Percentiles rank a stretch among this genome's conserved stretches.
phyloP scores from a whole-genome alignment of 1,139 yeast genomes.

The Pichia sp. region DNA sequence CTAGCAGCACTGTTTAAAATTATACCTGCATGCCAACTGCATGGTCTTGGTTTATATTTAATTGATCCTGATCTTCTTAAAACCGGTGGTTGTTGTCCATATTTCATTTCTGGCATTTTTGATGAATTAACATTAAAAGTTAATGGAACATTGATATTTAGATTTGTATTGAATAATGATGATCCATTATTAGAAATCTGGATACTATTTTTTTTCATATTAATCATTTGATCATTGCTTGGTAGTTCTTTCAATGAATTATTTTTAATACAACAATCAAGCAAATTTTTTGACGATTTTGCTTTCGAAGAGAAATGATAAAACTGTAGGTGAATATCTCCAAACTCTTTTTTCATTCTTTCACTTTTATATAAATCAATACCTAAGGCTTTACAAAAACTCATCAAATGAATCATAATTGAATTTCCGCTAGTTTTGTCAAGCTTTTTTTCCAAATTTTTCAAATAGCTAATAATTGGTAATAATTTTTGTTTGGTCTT shows the following conservation, averaged over 20 bases:
- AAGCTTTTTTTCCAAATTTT: conserved; percentile 1
- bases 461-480: conserved; percentile 4
- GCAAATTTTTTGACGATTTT: conserved; percentile 1
- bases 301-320: neutral
- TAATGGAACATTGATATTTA: too few species aligned
- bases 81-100: neutral
- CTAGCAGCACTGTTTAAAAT: conserved; percentile 9
- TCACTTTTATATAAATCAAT: neutral
- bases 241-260: neutral
- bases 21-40: conserved; percentile 14
- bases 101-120: neutral
- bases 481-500: conserved; percentile 2
- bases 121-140: neutral
- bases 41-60: conserved; percentile 12
- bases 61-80: conserved; percentile 5
- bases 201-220: too few species aligned
- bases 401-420: conserved; percentile 10
- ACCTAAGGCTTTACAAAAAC: conserved; percentile 2
- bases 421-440: conserved; percentile 8
- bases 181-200: too few species aligned
- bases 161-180: too few species aligned
- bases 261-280: conserved; percentile 7
- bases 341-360: conserved; percentile 4
- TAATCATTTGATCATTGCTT: too few species aligned
- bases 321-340: conserved; percentile 5